phyloP scores from a whole-genome alignment of 1,284 basidiomycete species.

The Ustilago shanxiensis region DNA sequence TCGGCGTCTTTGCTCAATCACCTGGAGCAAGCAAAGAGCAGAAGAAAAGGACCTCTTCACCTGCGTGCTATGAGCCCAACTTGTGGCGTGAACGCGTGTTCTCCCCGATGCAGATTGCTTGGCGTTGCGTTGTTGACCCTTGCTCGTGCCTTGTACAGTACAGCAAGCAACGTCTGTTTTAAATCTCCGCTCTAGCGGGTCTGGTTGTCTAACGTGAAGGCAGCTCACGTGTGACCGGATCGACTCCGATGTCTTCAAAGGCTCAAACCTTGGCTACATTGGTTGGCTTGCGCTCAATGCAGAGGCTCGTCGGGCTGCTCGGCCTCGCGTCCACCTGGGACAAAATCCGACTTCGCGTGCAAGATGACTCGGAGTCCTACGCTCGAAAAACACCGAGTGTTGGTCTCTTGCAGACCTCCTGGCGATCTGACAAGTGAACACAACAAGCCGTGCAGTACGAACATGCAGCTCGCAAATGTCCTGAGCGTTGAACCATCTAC shows the following conservation, averaged over 20 bases:
- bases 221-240: conserved; percentile 5
- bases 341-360: not conserved
- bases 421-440: not conserved
- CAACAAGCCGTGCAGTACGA: not conserved
- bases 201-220: not conserved
- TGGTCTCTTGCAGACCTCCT: not conserved
- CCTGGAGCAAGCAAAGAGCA: not conserved
- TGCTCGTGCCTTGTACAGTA: not conserved
- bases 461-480: not conserved
- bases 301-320: not conserved
- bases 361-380: not conserved
- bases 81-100: conserved; percentile 4
- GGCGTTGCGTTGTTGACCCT: conserved; percentile 8
- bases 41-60: not conserved
- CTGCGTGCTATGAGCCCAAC: not conserved
- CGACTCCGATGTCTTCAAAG: not conserved
- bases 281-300: not conserved
- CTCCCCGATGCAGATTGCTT: conserved; percentile 3
- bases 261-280: not conserved
- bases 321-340: not conserved
- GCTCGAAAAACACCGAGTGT: not conserved
- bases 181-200: conserved; percentile 11
- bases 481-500: not conserved
- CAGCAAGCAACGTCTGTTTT: not conserved
- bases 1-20: not conserved